phyloP scores from a whole-genome alignment of 257 asterid genomes.

The Cruciata laevipes region DNA sequence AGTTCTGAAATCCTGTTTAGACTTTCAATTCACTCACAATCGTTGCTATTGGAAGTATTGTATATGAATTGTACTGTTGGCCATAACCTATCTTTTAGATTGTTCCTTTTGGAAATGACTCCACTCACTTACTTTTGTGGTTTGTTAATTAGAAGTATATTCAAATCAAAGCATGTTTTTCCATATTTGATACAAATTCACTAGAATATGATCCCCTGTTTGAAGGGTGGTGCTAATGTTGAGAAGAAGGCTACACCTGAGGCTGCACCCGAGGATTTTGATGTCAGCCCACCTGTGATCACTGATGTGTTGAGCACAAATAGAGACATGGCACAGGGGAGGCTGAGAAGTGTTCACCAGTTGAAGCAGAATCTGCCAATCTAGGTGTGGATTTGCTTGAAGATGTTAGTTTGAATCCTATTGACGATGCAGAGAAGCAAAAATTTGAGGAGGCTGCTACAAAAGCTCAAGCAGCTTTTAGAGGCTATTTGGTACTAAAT shows the following conservation, averaged over 20 bases:
- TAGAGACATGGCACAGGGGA: slow-evolving; percentile 34
- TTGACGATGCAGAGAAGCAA: slow-evolving; percentile 38
- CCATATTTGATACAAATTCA: neutral
- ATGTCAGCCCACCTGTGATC: slow-evolving; percentile 34
- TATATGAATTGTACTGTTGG: neutral
- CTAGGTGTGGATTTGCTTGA: slow-evolving; percentile 33
- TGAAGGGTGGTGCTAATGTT: slow-evolving; percentile 46
- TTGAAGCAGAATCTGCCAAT: slow-evolving; percentile 34
- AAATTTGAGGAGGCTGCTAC: slow-evolving; percentile 65
- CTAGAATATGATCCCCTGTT: slow-evolving; percentile 10
- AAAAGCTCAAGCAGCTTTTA: slow-evolving; percentile 70
- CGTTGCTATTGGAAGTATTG: neutral
- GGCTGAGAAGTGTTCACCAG: slow-evolving; percentile 34
- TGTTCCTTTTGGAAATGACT: neutral
- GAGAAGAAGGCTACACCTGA: slow-evolving; percentile 33
- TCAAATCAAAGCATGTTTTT: neutral
- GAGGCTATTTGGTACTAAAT: slow-evolving; percentile 72
- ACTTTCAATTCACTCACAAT: neutral
- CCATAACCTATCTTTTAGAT: neutral
- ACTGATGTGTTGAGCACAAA: slow-evolving; percentile 33
- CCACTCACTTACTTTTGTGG: neutral
- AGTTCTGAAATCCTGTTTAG: neutral
- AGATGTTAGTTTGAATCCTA: slow-evolving; percentile 14
- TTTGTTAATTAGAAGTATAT: neutral
- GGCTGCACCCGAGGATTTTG: slow-evolving; percentile 33